Evolutionary conservation across 2,329 filamentous ascomycete genomes (phyloP).

Genomic region (Colletotrichum liriopes): DNA sequence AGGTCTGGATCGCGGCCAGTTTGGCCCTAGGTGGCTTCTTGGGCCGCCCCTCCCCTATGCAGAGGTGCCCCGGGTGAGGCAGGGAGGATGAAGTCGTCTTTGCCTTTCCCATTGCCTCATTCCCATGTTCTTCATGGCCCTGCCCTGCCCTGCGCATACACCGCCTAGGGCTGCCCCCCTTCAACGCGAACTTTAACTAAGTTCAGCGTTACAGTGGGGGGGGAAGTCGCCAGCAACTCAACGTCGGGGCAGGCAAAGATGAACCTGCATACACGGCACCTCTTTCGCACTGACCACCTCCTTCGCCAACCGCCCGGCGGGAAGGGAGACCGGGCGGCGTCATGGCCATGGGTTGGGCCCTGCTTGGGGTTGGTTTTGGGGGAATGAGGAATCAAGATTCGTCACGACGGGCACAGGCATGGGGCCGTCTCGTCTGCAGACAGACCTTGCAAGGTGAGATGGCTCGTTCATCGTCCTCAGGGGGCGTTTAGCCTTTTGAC

Average conservation of each 20-base stretch:
- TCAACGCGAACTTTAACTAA: conserved; percentile 15
- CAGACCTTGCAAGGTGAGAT: conserved; percentile 8
- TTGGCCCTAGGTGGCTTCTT: neutral
- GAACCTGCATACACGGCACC: conserved; percentile 30
- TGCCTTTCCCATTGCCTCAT: conserved; percentile 34
- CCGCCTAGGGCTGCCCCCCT: conserved; percentile 25
- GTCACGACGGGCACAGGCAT: neutral
- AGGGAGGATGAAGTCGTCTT: conserved; percentile 33
- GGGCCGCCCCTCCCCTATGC: neutral
- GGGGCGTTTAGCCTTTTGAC: neutral
- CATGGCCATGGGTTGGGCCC: neutral
- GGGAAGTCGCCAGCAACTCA: neutral
- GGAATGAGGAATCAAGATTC: conserved; percentile 14
- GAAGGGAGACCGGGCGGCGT: conserved; percentile 10
- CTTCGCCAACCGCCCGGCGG: conserved; percentile 15
- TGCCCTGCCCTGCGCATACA: conserved; percentile 13
- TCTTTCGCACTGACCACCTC: conserved; percentile 33
- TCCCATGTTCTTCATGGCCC: conserved; percentile 25
- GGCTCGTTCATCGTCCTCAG: neutral
- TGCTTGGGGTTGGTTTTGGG: neutral
- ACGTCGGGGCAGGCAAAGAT: conserved; percentile 37
- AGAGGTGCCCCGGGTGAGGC: neutral
- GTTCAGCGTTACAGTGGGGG: conserved; percentile 7
- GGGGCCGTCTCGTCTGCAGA: neutral
- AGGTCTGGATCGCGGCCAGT: neutral